Evolutionary conservation across 192 early-diverging fungal species (phyloP).

Genomic region (Rhizophagus clarus): DNA sequence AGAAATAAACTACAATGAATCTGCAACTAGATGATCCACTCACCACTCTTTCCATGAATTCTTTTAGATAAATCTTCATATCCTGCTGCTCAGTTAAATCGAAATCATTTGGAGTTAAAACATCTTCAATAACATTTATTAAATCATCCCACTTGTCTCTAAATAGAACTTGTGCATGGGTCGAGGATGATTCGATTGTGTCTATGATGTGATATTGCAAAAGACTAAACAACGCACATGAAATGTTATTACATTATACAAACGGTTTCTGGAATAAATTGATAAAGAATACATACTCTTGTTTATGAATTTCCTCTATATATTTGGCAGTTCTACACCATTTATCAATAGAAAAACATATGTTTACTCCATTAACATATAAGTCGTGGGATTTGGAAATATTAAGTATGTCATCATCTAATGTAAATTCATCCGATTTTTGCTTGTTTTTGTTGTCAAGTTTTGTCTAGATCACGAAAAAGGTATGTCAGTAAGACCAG

Average conservation of each 20-base stretch:
- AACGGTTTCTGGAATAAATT: neutral
- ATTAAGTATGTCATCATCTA: no score
- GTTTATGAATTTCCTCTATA: slow-evolving; percentile 7
- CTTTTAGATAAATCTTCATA: neutral
- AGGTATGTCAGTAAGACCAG: no score
- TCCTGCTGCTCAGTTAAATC: neutral
- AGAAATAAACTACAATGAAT: neutral
- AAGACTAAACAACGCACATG: neutral
- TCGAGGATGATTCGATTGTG: neutral
- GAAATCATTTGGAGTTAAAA: neutral
- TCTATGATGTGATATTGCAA: neutral
- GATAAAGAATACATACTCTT: slow-evolving; percentile 1
- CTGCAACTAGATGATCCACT: neutral
- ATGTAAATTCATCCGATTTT: no score
- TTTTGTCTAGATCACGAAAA: no score
- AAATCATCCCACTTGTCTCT: neutral
- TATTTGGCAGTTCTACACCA: slow-evolving; percentile 1
- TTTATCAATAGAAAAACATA: neutral
- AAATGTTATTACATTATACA: neutral
- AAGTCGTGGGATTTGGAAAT: no score
- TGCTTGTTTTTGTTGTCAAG: no score
- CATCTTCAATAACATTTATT: neutral
- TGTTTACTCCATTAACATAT: neutral
- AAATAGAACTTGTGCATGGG: neutral
- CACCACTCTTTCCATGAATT: neutral